These are phyloP conservation scores for Neophaeococcomyces aloes DNA, from an alignment of 2,329 filamentous ascomycete genomes.

Conservation along the genomic window DNA sequence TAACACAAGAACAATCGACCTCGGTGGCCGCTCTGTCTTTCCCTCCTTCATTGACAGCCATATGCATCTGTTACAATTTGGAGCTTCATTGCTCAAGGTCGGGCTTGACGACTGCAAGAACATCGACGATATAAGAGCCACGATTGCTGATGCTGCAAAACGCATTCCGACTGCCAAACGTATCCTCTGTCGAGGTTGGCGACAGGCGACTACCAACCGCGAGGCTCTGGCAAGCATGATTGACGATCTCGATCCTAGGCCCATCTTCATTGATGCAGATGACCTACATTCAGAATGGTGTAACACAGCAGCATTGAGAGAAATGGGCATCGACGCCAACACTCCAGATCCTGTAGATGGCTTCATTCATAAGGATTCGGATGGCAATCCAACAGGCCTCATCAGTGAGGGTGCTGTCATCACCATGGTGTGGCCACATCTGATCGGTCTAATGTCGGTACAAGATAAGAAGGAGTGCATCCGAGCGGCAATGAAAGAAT, in stretches of 20 bases:
- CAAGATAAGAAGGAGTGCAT: slow-evolving; percentile 34
- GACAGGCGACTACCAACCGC: slow-evolving; percentile 35
- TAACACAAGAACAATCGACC: slow-evolving; percentile 1
- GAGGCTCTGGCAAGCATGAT: slow-evolving; percentile 37
- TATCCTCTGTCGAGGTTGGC: slow-evolving; percentile 40
- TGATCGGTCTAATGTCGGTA: slow-evolving; percentile 30
- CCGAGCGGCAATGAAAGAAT: slow-evolving; percentile 30
- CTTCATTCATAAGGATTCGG: slow-evolving; percentile 34
- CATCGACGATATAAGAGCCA: slow-evolving; percentile 32
- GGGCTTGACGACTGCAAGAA: slow-evolving; percentile 33
- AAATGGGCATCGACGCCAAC: slow-evolving; percentile 32
- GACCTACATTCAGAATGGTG: slow-evolving; percentile 43
- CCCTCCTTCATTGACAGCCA: slow-evolving; percentile 42
- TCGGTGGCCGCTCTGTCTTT: slow-evolving; percentile 26
- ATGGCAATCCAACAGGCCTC: slow-evolving; percentile 36
- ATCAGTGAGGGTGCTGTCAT: slow-evolving; percentile 36
- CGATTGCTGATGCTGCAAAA: slow-evolving; percentile 31
- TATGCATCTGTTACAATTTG: slow-evolving; percentile 38
- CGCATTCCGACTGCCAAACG: slow-evolving; percentile 30
- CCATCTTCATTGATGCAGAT: slow-evolving; percentile 40
- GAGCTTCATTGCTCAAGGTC: slow-evolving; percentile 36
- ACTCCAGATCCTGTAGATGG: slow-evolving; percentile 38
- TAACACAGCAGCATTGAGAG: slow-evolving; percentile 36
- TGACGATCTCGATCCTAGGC: slow-evolving; percentile 39
- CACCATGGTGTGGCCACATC: slow-evolving; percentile 35